Evolutionary conservation across 2,329 filamentous ascomycete species (phyloP).

Genomic region (Neopestalotiopsis sp.): DNA sequence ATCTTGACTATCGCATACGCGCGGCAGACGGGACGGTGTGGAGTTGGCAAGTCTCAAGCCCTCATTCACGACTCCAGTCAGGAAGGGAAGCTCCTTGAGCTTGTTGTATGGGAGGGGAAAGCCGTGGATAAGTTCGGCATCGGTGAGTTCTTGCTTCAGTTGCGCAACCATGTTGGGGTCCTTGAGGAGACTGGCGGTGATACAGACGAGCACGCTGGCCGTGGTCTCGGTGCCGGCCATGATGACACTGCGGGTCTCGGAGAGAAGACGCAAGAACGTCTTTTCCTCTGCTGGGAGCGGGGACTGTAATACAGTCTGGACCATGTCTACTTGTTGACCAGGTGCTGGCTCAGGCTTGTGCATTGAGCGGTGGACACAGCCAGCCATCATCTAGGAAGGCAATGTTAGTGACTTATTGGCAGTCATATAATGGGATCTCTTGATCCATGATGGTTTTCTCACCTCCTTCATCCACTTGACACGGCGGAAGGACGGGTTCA

Average conservation of each 20-base stretch:
- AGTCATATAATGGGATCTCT: neutral
- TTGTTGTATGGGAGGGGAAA: slow-evolving; percentile 23
- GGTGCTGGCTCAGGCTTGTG: slow-evolving; percentile 27
- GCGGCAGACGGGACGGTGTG: slow-evolving; percentile 27
- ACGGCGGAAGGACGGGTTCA: slow-evolving; percentile 29
- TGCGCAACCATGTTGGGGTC: slow-evolving; percentile 22
- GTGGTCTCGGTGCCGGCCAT: slow-evolving; percentile 32
- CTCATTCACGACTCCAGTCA: slow-evolving; percentile 30
- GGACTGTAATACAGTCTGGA: slow-evolving; percentile 28
- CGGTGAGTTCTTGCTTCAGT: slow-evolving; percentile 22
- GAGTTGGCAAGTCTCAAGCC: slow-evolving; percentile 29
- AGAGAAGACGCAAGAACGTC: slow-evolving; percentile 30
- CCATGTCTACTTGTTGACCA: slow-evolving; percentile 26
- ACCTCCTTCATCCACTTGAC: slow-evolving; percentile 32
- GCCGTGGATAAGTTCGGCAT: slow-evolving; percentile 24
- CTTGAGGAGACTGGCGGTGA: slow-evolving; percentile 25
- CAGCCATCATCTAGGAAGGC: slow-evolving; percentile 24
- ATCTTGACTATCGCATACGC: slow-evolving; percentile 28
- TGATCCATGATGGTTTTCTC: neutral
- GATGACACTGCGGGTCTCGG: slow-evolving; percentile 30
- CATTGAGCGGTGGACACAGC: slow-evolving; percentile 29
- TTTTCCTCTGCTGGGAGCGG: slow-evolving; percentile 27
- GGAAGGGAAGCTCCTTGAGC: slow-evolving; percentile 27
- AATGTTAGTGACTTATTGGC: neutral
- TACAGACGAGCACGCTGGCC: slow-evolving; percentile 26